Conservation (phyloP, 768 basidiomycete genomes). For the Phylloporus rhodoxanthus region DNA sequence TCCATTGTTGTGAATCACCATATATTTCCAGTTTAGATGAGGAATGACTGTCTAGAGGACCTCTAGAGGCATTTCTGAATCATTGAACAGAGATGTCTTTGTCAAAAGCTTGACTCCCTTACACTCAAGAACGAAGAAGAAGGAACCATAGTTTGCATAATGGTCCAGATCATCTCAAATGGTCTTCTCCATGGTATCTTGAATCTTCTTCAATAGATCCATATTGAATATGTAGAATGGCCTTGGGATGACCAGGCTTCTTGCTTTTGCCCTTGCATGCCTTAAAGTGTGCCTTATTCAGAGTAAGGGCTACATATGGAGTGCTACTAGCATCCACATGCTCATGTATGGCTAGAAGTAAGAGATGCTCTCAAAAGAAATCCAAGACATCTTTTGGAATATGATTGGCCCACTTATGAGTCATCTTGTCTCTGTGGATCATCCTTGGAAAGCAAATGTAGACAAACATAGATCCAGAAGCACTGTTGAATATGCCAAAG, state of each 20-base stretch:
- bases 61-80: no score
- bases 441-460: constrained; percentile 13
- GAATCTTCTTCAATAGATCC: no score
- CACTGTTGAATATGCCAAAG: not conserved
- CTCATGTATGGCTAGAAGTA: not conserved
- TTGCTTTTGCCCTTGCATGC: not conserved
- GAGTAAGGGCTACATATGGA: constrained; percentile 6
- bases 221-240: no score
- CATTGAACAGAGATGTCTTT: no score
- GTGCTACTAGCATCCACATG: not conserved
- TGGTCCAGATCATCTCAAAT: no score
- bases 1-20: constrained; percentile 2
- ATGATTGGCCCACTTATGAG: not conserved
- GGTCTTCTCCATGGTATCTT: no score
- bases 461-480: not conserved
- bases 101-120: no score
- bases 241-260: not conserved
- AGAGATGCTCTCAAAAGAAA: constrained; percentile 4
- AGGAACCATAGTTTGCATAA: no score
- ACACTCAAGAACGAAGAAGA: no score
- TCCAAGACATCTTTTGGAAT: constrained; percentile 10
- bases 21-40: no score
- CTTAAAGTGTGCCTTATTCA: constrained; percentile 5
- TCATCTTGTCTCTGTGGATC: constrained; percentile 6
- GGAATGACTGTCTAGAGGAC: not conserved